These are phyloP conservation scores for Juglanconis sp. DNA, from an alignment of 2,329 filamentous ascomycete species.

Conservation along the genomic window DNA sequence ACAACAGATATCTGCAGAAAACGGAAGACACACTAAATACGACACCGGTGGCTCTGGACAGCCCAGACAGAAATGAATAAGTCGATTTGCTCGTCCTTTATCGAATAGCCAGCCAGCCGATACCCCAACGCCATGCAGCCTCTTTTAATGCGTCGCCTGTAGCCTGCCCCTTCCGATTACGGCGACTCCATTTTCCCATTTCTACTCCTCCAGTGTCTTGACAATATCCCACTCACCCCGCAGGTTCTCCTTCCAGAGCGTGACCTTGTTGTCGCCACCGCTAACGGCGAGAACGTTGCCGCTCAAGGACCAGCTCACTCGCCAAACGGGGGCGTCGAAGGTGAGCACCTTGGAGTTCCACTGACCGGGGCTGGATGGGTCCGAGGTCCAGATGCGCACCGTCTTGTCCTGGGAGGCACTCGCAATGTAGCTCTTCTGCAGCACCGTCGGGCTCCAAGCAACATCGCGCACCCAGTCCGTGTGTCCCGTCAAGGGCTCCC, in stretches of 20 bases:
- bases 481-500: constrained; percentile 72
- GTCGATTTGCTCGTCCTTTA: neutral
- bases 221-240: constrained; percentile 96
- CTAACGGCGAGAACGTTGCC: constrained; percentile 94
- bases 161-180: neutral
- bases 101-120: constrained; percentile 8
- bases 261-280: constrained; percentile 94
- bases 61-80: neutral
- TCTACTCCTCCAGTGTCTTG: constrained; percentile 88
- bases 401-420: constrained; percentile 95
- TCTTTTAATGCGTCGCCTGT: constrained; percentile 4
- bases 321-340: constrained; percentile 89
- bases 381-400: constrained; percentile 92
- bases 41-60: neutral
- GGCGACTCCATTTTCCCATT: neutral
- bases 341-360: constrained; percentile 85
- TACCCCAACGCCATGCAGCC: constrained; percentile 15
- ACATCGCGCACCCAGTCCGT: constrained; percentile 97
- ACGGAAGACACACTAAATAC: neutral
- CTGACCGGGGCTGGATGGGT: constrained; percentile 61
- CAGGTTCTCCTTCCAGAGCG: constrained; percentile 96
- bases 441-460: constrained; percentile 90
- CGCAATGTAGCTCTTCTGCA: constrained; percentile 95
- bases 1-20: neutral
- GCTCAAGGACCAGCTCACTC: constrained; percentile 95